These are phyloP conservation scores for Evansstolkia leycettana DNA, from an alignment of 495 filamentous ascomycete species.

Conservation along the genomic window DNA sequence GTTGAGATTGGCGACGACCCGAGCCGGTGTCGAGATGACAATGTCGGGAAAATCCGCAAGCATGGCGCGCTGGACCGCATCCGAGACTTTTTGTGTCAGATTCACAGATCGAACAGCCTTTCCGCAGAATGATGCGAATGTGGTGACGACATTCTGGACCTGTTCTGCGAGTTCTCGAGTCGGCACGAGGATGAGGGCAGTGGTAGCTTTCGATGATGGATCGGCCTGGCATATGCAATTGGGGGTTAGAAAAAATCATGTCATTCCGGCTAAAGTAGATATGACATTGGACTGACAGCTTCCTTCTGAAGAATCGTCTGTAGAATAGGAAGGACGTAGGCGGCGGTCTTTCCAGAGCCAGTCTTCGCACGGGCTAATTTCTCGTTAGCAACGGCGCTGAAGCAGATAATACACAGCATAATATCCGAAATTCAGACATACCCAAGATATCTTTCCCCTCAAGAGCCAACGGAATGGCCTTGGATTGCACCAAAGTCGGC, in stretches of 20 bases:
- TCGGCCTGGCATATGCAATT: constrained; percentile 14
- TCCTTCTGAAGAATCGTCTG: constrained; percentile 71
- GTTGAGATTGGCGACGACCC: constrained; percentile 59
- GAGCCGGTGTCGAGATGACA: constrained; percentile 76
- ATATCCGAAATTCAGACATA: no score
- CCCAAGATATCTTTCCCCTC: constrained; percentile 83
- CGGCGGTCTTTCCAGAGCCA: constrained; percentile 92
- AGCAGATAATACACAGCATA: not conserved
- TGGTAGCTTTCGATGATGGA: constrained; percentile 32
- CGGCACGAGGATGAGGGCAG: constrained; percentile 80
- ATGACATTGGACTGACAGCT: constrained; percentile 46
- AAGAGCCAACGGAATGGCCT: constrained; percentile 81
- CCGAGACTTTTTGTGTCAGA: constrained; percentile 76
- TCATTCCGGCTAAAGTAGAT: no score
- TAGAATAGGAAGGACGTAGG: constrained; percentile 84
- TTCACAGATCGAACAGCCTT: constrained; percentile 74
- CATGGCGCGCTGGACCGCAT: constrained; percentile 70
- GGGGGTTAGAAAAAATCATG: no score
- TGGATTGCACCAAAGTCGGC: constrained; percentile 76
- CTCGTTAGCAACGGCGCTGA: constrained; percentile 11
- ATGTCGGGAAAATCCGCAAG: constrained; percentile 83
- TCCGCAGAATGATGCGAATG: constrained; percentile 68
- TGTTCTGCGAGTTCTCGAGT: constrained; percentile 90
- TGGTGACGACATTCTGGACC: constrained; percentile 59
- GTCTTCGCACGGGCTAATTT: constrained; percentile 68